Conservation (phyloP, 2,329 filamentous ascomycete genomes). For the Cadophora luteo-olivacea region DNA sequence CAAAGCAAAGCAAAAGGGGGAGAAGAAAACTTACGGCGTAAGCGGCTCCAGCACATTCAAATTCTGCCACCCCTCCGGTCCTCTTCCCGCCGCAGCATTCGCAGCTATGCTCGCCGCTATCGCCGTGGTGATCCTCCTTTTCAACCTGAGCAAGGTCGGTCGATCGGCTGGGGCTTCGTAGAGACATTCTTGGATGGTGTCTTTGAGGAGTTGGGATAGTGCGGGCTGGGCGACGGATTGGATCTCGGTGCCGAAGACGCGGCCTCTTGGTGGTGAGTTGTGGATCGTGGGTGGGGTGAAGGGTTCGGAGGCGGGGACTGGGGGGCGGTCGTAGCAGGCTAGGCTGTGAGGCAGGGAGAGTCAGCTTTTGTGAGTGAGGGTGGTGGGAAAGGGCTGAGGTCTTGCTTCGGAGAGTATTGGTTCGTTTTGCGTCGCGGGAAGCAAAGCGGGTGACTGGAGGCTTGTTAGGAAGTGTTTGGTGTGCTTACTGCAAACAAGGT, state of each 20-base stretch:
- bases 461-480: too few relatives aligned
- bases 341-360: background rate
- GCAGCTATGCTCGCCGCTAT: background rate
- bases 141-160: background rate
- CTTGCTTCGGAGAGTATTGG: too few relatives aligned
- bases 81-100: background rate
- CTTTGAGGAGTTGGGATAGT: background rate
- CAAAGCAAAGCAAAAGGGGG: background rate
- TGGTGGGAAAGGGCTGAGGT: too few relatives aligned
- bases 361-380: too few relatives aligned
- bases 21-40: background rate
- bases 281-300: background rate
- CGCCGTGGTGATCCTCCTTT: background rate
- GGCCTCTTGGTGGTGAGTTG: background rate
- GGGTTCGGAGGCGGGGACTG: background rate
- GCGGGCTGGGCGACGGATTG: background rate
- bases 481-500: too few relatives aligned
- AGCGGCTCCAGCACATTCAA: background rate
- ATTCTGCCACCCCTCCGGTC: background rate
- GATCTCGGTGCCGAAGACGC: background rate
- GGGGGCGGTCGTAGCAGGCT: background rate
- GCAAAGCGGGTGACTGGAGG: too few relatives aligned
- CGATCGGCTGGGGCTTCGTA: background rate
- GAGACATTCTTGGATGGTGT: background rate
- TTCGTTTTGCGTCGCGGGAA: too few relatives aligned